phyloP scores from a whole-genome alignment of 2,329 filamentous ascomycete species.

The Fusarium luffae region DNA sequence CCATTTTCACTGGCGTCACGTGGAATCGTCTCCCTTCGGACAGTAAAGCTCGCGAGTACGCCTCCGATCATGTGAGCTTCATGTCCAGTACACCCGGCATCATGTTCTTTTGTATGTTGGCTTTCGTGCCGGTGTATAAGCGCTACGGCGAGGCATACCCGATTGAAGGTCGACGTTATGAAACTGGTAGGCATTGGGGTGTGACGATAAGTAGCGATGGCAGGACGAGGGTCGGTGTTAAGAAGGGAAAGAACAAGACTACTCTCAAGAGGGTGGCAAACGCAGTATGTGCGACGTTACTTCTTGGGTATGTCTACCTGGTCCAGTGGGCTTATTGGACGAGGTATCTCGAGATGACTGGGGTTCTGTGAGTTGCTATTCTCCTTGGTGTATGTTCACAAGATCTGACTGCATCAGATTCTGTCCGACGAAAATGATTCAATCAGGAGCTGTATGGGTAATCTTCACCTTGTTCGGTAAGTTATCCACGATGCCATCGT shows the following conservation, averaged over 20 bases:
- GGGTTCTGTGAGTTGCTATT: too few species aligned
- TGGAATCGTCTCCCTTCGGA: slow-evolving; percentile 36
- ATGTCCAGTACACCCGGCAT: slow-evolving; percentile 36
- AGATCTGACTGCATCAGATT: too few species aligned
- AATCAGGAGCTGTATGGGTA: too few species aligned
- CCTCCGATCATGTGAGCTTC: slow-evolving; percentile 35
- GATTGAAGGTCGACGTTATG: slow-evolving; percentile 37
- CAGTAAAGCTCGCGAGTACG: slow-evolving; percentile 19
- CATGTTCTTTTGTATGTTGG: slow-evolving; percentile 32
- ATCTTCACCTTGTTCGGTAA: too few species aligned
- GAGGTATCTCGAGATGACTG: slow-evolving; percentile 28
- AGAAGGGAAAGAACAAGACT: slow-evolving; percentile 3
- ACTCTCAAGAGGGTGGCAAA: slow-evolving; percentile 19
- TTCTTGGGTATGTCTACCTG: slow-evolving; percentile 32
- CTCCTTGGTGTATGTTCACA: too few species aligned
- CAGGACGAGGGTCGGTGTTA: slow-evolving; percentile 21
- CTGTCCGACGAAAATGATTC: too few species aligned
- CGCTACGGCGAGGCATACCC: slow-evolving; percentile 42
- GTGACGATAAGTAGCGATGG: slow-evolving; percentile 32
- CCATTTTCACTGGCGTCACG: slow-evolving; percentile 42
- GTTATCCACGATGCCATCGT: too few species aligned
- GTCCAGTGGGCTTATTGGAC: slow-evolving; percentile 37
- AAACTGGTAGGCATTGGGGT: slow-evolving; percentile 35
- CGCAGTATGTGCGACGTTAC: background rate
- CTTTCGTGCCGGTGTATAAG: slow-evolving; percentile 36